These are phyloP conservation scores for Calonectria pteridis DNA, from an alignment of 2,329 filamentous ascomycete species.

Conservation along the genomic window DNA sequence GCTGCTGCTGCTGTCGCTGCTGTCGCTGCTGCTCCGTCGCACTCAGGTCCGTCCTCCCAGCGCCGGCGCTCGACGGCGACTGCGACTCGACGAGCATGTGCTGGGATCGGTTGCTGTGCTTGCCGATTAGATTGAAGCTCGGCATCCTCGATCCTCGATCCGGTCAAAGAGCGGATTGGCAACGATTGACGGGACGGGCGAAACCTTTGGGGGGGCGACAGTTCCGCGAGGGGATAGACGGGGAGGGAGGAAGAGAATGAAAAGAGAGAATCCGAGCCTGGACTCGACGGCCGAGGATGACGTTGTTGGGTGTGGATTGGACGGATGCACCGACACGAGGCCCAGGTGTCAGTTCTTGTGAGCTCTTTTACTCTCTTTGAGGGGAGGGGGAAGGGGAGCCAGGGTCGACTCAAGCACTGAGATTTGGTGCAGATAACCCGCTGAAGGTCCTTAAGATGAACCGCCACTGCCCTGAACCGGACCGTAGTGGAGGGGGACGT, in stretches of 20 bases:
- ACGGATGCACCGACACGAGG: slow-evolving; percentile 25
- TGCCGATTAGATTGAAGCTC: slow-evolving; percentile 66
- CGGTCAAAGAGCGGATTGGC: slow-evolving; percentile 11
- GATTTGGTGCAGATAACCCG: slow-evolving; percentile 17
- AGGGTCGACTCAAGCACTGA: slow-evolving; percentile 2
- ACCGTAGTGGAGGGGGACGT: slow-evolving; percentile 15
- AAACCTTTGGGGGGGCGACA: slow-evolving; percentile 10
- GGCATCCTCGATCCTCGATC: slow-evolving; percentile 56
- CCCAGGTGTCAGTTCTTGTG: slow-evolving; percentile 18
- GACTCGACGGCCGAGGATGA: slow-evolving; percentile 22
- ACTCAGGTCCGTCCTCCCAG: slow-evolving; percentile 39
- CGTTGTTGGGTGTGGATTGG: slow-evolving; percentile 22
- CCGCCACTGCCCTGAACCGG: slow-evolving; percentile 14
- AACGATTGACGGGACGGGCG: slow-evolving; percentile 18
- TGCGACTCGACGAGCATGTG: slow-evolving; percentile 63
- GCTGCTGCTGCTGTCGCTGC: slow-evolving; percentile 37
- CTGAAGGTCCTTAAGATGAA: slow-evolving; percentile 19
- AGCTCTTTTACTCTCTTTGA: background rate
- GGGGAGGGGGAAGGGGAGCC: background rate
- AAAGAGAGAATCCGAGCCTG: slow-evolving; percentile 19
- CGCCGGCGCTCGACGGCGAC: slow-evolving; percentile 49
- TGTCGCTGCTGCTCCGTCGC: slow-evolving; percentile 34
- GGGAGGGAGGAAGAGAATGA: slow-evolving; percentile 16
- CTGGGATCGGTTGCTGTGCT: slow-evolving; percentile 69
- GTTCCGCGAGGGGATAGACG: slow-evolving; percentile 19